Conservation (phyloP, 2,329 filamentous ascomycete species). For the Sclerotinia glacialis region DNA sequence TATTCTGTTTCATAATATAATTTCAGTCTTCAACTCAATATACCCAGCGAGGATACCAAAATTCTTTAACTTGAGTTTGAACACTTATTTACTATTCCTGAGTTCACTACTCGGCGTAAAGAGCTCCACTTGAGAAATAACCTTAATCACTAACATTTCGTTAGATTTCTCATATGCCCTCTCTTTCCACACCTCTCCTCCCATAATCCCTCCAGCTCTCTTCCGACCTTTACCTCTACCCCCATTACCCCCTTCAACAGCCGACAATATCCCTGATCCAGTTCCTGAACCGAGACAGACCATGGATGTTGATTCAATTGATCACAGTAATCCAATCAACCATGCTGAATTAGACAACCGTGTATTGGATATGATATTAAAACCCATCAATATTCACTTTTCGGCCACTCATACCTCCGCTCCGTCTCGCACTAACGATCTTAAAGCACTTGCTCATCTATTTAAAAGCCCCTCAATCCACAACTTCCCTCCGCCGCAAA, state of each 20-base stretch:
- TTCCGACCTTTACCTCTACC: neutral
- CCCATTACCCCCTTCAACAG: too few relatives aligned
- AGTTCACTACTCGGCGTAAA: neutral
- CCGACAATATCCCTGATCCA: neutral
- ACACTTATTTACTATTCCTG: neutral
- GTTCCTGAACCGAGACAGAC: neutral
- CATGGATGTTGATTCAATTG: neutral
- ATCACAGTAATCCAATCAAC: neutral
- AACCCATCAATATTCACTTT: neutral
- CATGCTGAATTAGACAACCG: neutral
- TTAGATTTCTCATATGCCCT: neutral
- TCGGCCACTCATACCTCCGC: neutral
- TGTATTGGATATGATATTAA: neutral
- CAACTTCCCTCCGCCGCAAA: neutral
- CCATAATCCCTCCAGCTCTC: neutral
- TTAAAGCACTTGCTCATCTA: accelerated
- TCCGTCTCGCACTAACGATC: neutral
- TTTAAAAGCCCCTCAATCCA: neutral
- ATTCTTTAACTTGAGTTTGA: neutral
- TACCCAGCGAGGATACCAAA: too few relatives aligned
- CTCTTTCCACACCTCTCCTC: neutral
- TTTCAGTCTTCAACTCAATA: too few relatives aligned
- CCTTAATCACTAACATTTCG: neutral
- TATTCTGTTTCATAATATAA: too few relatives aligned
- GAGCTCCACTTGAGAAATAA: neutral